Evolutionary conservation across 805 yeast species (phyloP).

Genomic region (Wickerhamomyces xylosicus): DNA sequence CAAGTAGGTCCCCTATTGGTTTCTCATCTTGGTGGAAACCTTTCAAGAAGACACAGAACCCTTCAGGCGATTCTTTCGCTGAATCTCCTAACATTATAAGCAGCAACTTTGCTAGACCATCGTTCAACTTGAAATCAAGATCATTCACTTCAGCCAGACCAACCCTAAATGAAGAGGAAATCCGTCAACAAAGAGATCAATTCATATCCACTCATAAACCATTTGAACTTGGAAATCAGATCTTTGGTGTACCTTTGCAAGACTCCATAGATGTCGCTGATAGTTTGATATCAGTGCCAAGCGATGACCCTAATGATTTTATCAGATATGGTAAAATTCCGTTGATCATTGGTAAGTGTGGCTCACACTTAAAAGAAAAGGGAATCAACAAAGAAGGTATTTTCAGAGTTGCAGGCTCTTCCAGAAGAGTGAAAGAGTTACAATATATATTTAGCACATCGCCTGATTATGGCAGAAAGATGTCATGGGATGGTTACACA

Average conservation of each 20-base stretch:
- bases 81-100: not conserved
- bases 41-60: conserved; percentile 18
- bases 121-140: conserved; percentile 25
- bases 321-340: conserved; percentile 86
- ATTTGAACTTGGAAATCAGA: conserved; percentile 30
- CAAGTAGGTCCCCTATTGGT: conserved; percentile 18
- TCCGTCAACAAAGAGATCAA: conserved; percentile 26
- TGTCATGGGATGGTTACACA: conserved; percentile 83
- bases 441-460: conserved; percentile 79
- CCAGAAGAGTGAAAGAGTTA: conserved; percentile 76
- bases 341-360: conserved; percentile 91
- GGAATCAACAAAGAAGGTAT: conserved; percentile 82
- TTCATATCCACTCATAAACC: conserved; percentile 23
- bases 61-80: not conserved
- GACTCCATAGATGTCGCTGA: conserved; percentile 67
- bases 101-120: conserved; percentile 18
- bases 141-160: conserved; percentile 20
- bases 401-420: conserved; percentile 86
- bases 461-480: conserved; percentile 81
- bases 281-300: conserved; percentile 60
- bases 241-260: conserved; percentile 75
- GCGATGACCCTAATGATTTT: conserved; percentile 45
- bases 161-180: conserved; percentile 13
- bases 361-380: conserved; percentile 69
- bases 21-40: conserved; percentile 31